These are phyloP conservation scores for Rosa chinensis DNA, from an alignment of 306 rosid genomes.

Conservation along the genomic window DNA sequence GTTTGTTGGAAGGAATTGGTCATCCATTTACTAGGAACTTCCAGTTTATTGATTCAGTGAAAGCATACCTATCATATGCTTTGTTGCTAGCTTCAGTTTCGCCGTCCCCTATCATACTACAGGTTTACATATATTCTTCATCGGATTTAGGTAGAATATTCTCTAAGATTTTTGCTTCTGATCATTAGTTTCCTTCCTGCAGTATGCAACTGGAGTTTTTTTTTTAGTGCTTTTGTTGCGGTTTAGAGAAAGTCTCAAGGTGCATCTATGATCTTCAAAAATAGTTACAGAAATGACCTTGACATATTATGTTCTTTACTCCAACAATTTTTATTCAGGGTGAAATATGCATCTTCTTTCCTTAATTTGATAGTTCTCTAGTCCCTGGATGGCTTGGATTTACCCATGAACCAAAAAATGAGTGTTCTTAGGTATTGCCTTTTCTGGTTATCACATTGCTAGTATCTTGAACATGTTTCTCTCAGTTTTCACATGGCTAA, in stretches of 20 bases:
- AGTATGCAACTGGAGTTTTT: slow-evolving; percentile 91
- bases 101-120: slow-evolving; percentile 90
- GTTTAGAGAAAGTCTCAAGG: slow-evolving; percentile 98
- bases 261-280: slow-evolving; percentile 44
- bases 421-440: slow-evolving; percentile 81
- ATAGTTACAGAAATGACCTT: slow-evolving; percentile 27
- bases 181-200: slow-evolving; percentile 42
- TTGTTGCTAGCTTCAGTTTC: slow-evolving; percentile 93
- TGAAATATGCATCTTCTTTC: slow-evolving; percentile 98
- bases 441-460: slow-evolving; percentile 32
- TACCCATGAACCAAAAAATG: slow-evolving; percentile 74
- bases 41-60: slow-evolving; percentile 97
- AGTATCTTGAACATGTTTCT: slow-evolving; percentile 6
- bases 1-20: slow-evolving; percentile 95
- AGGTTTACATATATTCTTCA: slow-evolving; percentile 52
- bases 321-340: slow-evolving; percentile 64
- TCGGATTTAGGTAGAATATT: slow-evolving; percentile 16
- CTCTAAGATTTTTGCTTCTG: slow-evolving; percentile 22
- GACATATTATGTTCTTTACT: slow-evolving; percentile 16
- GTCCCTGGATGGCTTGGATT: slow-evolving; percentile 82
- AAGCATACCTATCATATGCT: slow-evolving; percentile 98
- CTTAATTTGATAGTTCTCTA: slow-evolving; percentile 74
- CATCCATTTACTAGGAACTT: slow-evolving; percentile 90
- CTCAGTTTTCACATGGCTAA: slow-evolving; percentile 9
- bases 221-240: slow-evolving; percentile 83